Evolutionary conservation across 192 early-diverging fungal species (phyloP).

Genomic region (Linnemannia exigua): DNA sequence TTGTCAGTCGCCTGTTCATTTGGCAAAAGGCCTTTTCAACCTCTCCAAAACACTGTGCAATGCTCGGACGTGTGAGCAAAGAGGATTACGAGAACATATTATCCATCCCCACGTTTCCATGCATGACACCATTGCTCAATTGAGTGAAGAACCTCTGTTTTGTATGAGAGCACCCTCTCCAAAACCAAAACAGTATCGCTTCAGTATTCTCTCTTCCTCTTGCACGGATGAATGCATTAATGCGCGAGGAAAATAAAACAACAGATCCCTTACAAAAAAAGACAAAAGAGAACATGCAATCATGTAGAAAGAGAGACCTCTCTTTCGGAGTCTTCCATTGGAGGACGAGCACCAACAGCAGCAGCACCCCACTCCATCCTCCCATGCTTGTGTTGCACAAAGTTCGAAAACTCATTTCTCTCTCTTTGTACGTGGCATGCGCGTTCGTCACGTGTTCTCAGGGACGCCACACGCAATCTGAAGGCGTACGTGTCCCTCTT

Average conservation of each 20-base stretch:
- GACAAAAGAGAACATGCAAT: background rate
- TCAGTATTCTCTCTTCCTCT: background rate
- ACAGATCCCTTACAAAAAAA: background rate
- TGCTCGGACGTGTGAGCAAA: background rate
- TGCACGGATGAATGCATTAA: background rate
- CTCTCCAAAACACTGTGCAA: too few relatives aligned
- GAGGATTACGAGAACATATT: background rate
- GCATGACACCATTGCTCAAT: conserved; percentile 3
- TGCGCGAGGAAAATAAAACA: background rate
- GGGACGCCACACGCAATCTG: too few relatives aligned
- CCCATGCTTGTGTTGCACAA: conserved; percentile 6
- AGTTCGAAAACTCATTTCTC: background rate
- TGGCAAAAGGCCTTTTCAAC: too few relatives aligned
- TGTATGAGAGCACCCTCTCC: background rate
- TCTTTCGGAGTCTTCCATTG: background rate
- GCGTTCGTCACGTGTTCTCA: too few relatives aligned
- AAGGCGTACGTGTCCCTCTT: too few relatives aligned
- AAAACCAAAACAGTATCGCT: background rate
- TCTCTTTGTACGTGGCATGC: background rate
- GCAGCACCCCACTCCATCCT: too few relatives aligned
- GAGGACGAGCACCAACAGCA: too few relatives aligned
- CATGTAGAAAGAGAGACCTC: background rate
- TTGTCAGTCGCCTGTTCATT: too few relatives aligned
- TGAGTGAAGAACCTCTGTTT: background rate
- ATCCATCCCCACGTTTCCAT: conserved; percentile 2